Percentiles rank a stretch among this genome's conserved stretches.
These are phyloP conservation scores for Lachancea waltii DNA, from an alignment of 805 yeast species.

Conservation along the genomic window DNA sequence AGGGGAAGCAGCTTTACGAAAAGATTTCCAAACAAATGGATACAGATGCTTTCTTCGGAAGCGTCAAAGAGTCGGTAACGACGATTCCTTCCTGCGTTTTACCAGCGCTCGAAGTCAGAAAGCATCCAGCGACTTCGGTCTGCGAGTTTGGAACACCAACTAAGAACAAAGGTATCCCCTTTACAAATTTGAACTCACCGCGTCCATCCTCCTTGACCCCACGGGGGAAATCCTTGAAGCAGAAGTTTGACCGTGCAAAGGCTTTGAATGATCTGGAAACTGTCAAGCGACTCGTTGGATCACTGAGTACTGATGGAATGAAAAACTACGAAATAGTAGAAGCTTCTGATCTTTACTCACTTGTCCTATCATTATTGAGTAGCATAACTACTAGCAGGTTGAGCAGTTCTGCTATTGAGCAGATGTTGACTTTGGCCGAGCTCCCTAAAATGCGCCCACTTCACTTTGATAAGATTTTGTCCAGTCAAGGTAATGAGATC, in stretches of 20 bases:
- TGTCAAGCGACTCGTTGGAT: conserved; percentile 15
- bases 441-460: conserved; percentile 19
- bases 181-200: conserved; percentile 15
- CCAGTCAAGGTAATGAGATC: conserved; percentile 14
- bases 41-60: conserved; percentile 44
- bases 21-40: conserved; percentile 31
- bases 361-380: conserved; percentile 17
- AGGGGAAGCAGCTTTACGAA: conserved; percentile 27
- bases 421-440: conserved; percentile 17
- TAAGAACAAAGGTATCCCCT: background rate
- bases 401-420: conserved; percentile 4
- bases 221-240: conserved; percentile 17
- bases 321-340: conserved; percentile 16
- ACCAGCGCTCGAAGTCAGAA: conserved; percentile 7
- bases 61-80: conserved; percentile 44
- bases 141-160: conserved; percentile 3
- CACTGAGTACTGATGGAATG: conserved; percentile 12
- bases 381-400: conserved; percentile 11
- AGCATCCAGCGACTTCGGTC: conserved; percentile 6
- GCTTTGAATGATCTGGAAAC: conserved; percentile 18
- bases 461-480: conserved; percentile 18
- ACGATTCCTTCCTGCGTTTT: conserved; percentile 37
- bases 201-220: conserved; percentile 32
- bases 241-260: conserved; percentile 23
- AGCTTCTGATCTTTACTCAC: conserved; percentile 20